Evolutionary conservation across 148 eudicot genomes (phyloP).

Genomic region (Amaranthus palmeri): DNA sequence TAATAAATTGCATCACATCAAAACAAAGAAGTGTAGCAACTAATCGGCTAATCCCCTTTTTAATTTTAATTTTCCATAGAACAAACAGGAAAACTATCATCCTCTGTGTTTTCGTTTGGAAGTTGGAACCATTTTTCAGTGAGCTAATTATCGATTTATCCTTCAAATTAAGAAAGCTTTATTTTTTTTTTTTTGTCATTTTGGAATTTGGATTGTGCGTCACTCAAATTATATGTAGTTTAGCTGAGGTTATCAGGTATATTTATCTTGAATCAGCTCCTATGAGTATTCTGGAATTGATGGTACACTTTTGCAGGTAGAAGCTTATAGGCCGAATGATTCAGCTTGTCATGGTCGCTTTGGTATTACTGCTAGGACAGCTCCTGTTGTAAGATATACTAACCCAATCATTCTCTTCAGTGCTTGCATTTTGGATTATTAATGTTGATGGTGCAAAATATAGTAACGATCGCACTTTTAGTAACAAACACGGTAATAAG

Average conservation of each 20-base stretch:
- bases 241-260: neutral
- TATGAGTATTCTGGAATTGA: neutral
- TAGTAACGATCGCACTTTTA: too few species aligned
- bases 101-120: too few species aligned
- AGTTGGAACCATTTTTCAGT: too few species aligned
- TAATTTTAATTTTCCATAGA: too few species aligned
- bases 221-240: neutral
- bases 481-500: too few species aligned
- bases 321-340: constrained; percentile 90
- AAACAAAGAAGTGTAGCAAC: too few species aligned
- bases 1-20: too few species aligned
- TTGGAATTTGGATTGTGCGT: neutral
- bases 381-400: constrained; percentile 62
- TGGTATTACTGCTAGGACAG: constrained; percentile 85
- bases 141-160: too few species aligned
- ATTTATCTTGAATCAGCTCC: neutral
- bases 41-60: too few species aligned
- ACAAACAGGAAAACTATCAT: too few species aligned
- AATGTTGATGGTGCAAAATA: neutral
- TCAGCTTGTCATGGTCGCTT: constrained; percentile 94
- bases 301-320: constrained; percentile 46
- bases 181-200: neutral
- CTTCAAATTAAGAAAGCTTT: neutral
- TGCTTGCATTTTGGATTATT: neutral
- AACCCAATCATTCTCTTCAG: neutral